These are phyloP conservation scores for Aspergillus sp. DNA, from an alignment of 2,329 filamentous ascomycete genomes.

Conservation along the genomic window DNA sequence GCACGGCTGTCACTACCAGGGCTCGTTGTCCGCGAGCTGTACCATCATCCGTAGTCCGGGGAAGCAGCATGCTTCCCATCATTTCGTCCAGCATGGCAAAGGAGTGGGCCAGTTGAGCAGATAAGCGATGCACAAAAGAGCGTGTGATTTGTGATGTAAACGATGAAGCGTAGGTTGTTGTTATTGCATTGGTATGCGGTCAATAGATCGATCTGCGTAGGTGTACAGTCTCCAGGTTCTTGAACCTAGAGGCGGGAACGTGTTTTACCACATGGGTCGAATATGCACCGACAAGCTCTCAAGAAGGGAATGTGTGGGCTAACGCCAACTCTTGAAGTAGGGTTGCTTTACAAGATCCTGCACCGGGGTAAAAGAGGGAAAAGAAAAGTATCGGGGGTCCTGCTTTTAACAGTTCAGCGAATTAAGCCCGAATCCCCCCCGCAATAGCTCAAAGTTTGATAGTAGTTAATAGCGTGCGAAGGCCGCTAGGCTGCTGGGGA, in stretches of 20 bases:
- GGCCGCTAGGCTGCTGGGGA: background rate
- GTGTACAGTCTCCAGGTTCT: conserved; percentile 6
- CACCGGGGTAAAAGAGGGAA: background rate
- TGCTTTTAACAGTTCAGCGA: conserved; percentile 3
- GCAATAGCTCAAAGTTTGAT: conserved; percentile 18
- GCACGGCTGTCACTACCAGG: conserved; percentile 33
- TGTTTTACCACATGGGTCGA: conserved; percentile 12
- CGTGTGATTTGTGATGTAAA: conserved; percentile 10
- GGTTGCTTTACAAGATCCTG: background rate
- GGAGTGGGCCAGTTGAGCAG: conserved; percentile 13
- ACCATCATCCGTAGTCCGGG: conserved; percentile 23
- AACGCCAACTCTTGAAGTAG: background rate
- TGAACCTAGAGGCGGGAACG: conserved; percentile 8
- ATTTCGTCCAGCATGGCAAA: conserved; percentile 19
- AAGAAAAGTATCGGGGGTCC: background rate
- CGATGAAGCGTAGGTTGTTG: background rate
- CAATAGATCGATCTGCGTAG: background rate
- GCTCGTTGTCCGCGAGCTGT: conserved; percentile 28
- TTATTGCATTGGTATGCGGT: background rate
- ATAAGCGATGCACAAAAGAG: conserved; percentile 14
- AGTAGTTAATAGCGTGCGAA: conserved; percentile 16
- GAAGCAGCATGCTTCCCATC: conserved; percentile 18
- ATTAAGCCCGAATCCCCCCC: background rate
- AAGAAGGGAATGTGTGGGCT: conserved; percentile 1
- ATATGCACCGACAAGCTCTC: background rate